Evolutionary conservation across 2,329 filamentous ascomycete genomes (phyloP), one percentile per base, ranked within the genome.

Genomic region (Beauveria rudraprayagi): DNA sequence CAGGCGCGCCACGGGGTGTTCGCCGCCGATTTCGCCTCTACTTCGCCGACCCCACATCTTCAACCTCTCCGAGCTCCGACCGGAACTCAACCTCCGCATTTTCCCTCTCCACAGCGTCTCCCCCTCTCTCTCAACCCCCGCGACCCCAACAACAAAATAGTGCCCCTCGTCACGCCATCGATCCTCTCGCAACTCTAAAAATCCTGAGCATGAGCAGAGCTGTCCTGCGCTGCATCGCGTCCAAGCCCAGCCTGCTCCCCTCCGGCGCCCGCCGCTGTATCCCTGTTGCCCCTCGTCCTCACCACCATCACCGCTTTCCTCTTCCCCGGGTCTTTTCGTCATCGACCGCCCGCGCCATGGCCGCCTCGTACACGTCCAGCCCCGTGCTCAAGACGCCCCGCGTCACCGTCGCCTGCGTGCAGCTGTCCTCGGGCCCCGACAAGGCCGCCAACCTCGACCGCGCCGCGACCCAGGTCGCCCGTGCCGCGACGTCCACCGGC

Each of bases 391-490:
- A 88, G 75, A 83, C 89, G 73, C 86, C 88, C 44, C 37, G 41
- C 50, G 79, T 95, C 70, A 92, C 90, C 76, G 81, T 96, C 51
- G 89, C 90, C 40, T 83, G 92, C 68, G 81, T 96, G 65, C 92
- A 96, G 76, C 83, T 96, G 40, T 87, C 90, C 61, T 87, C 88
- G 64, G 89, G 90, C 64, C 76, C 88, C 65, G 91, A 96, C 78
- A 99, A 99, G 78, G 72, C 86, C 11, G 82, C 83, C 66, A 99
- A 99, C 76, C 90, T 99, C 65, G 72, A 81, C 24, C 88, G 88
- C 72, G 93, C 94, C 14, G 88, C 90, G 61, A 80, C 82, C 48
- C 92, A 94, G 72, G 92, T 97, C 62, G 83, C 91, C 64, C 87
- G 91, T 73, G 93, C 94, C 5, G 88, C 91, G 26, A 74, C 78